These are phyloP conservation scores for Dipteronia dyeriana DNA, from an alignment of 345 rosid genomes.

Conservation along the genomic window DNA sequence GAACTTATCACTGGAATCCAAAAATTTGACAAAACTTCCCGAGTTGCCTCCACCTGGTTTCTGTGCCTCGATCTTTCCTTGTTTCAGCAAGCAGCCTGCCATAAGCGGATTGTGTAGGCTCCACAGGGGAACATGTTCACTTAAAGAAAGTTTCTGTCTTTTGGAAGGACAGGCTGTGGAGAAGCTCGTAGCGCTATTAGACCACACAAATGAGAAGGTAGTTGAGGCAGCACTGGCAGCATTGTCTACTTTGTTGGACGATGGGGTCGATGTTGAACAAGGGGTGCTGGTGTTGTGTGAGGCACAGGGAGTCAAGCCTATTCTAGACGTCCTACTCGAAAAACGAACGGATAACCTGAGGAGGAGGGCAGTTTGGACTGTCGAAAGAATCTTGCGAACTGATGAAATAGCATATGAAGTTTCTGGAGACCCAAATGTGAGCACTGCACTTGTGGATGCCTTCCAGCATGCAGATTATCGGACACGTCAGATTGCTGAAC, in stretches of 20 bases:
- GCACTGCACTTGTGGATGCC: slow-evolving; percentile 91
- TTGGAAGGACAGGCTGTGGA: slow-evolving; percentile 83
- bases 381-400: slow-evolving; percentile 80
- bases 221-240: slow-evolving; percentile 93
- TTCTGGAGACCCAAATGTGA: slow-evolving; percentile 71
- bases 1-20: slow-evolving; percentile 82
- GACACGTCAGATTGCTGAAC: slow-evolving; percentile 89
- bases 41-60: slow-evolving; percentile 65
- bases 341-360: slow-evolving; percentile 69
- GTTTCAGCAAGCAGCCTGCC: slow-evolving; percentile 64
- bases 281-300: slow-evolving; percentile 65
- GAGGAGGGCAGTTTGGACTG: slow-evolving; percentile 84
- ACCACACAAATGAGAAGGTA: slow-evolving; percentile 87
- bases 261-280: slow-evolving; percentile 69
- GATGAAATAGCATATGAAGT: slow-evolving; percentile 75
- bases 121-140: slow-evolving; percentile 79
- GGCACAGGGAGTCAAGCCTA: slow-evolving; percentile 71
- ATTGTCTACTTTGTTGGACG: slow-evolving; percentile 80
- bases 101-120: slow-evolving; percentile 72
- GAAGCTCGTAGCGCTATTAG: slow-evolving; percentile 82
- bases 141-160: slow-evolving; percentile 82
- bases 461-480: slow-evolving; percentile 87
- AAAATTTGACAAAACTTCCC: slow-evolving; percentile 69
- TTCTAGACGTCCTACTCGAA: slow-evolving; percentile 70
- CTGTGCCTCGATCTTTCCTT: slow-evolving; percentile 67